Base-by-base conservation (phyloP, 1,284 basidiomycete genomes). In the Marasmius fiardii region DNA sequence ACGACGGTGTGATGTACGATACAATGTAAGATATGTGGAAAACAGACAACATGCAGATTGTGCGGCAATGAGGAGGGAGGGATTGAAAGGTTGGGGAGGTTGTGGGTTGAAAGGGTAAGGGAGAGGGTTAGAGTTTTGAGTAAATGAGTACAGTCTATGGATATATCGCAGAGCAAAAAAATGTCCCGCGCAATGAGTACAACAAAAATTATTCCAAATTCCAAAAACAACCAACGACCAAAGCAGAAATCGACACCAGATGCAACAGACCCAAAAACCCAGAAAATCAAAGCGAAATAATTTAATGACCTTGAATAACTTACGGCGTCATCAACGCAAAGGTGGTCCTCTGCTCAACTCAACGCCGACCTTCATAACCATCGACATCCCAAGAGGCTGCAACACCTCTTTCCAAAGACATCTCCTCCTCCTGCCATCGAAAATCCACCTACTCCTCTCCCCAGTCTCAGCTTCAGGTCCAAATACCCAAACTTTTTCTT, bases 381-480 rank as follows among this genome's bases (percentile, higher is more conserved):
- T 70, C 43, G 75, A 69, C 64, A 79, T 76, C 4, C 87, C 87
- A 0, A 90, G 74, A 24, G 86, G 86, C 62, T 81, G 82, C 23
- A 90, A 68, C 12, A 80, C 81, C 50, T 83, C 77, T 58, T 75
- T 77, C 88, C 88, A 90, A 55, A 80, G 66, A 54, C 70, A 71
- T 52, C 67, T 76, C 55, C 78, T 68, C 52, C 79, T 61, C 37
- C 79, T 62, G 0, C 74, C 76, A 47, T 82, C 79, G 57, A 87
- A 85, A 44, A 87, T 84, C 52, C 71, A 69, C 61, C 63, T 67
- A 39, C 77, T 79, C 31, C 85, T 75, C 66, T 85, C 83, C 39
- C 85, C 85, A 1, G 78, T 79, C 71, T 87, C 85, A 45, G 83
- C 85, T 64, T 87, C 85, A 0, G 85, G 85, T 7, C 85, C 85